phyloP scores from a whole-genome alignment of 2,329 filamentous ascomycete species.

The Claviceps sp. region DNA sequence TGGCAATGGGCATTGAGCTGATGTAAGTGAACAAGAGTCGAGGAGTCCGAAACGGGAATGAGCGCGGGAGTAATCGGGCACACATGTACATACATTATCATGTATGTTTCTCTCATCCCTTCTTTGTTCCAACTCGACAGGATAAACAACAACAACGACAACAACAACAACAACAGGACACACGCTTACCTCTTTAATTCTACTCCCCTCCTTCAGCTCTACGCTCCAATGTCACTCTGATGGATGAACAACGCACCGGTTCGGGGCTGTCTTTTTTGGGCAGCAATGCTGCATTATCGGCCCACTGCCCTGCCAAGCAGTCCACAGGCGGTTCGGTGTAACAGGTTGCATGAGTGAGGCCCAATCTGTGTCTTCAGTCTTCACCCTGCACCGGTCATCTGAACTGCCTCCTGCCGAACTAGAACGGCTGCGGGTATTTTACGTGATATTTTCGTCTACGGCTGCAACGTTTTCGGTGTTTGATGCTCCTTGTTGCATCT shows the following conservation, averaged over 20 bases:
- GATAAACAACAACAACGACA: neutral
- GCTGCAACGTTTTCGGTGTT: too few relatives aligned
- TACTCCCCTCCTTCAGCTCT: too few relatives aligned
- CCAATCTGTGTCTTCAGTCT: too few relatives aligned
- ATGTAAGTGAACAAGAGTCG: neutral
- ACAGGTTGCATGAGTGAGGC: neutral
- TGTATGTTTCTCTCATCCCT: neutral
- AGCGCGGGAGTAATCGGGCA: neutral
- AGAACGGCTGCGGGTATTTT: too few relatives aligned
- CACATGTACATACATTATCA: neutral
- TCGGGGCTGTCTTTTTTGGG: neutral
- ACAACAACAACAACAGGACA: too few relatives aligned
- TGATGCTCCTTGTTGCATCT: too few relatives aligned
- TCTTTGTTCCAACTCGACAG: neutral
- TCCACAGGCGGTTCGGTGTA: neutral
- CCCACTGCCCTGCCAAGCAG: slow-evolving; percentile 1
- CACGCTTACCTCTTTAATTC: too few relatives aligned
- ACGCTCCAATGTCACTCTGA: neutral
- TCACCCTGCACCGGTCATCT: too few relatives aligned
- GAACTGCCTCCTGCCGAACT: too few relatives aligned
- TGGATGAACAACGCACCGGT: neutral
- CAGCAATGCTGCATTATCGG: slow-evolving; percentile 5
- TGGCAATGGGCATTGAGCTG: neutral
- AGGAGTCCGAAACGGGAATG: neutral
- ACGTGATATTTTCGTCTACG: too few relatives aligned